Evolutionary conservation across 805 yeast genomes (phyloP), one percentile per base, ranked within the genome.

Genomic region (Candida easanensis): DNA sequence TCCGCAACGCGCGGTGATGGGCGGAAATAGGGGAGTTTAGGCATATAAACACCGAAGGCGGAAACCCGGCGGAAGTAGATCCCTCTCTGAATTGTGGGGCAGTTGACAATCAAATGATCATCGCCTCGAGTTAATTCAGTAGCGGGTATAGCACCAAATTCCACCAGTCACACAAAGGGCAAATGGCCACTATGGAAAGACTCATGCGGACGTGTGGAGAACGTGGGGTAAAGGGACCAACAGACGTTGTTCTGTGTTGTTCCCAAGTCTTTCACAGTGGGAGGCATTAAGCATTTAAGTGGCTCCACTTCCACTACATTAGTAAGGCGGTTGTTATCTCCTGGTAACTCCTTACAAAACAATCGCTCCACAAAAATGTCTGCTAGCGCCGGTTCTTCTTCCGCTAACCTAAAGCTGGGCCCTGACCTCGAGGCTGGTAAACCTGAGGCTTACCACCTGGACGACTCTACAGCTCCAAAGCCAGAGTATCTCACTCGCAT

Each of bases 341-440:
- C 25, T 22, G 7, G 25, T 22, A 22, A 22, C 20, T 21, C 25
- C 25, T 33, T 20, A 13, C 25, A 10, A 33, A 33, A 5, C n/a
- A 17, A 18, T 6, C 5, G 16, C 7, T 15, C 34, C 11, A 16
- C 21, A 16, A 16, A 18, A 7, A 34, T 34, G 37, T 34, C 37
- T 16, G 16, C 27, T 5, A 34, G 26, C 9, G 17, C 30, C 16
- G 37, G 37, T n/a, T 34, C 37, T n/a, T n/a, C 37, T 6, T 21
- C 37, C 16, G 31, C 28, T 28, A 34, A 23, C 22, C n/a, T 16
- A 16, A 34, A 21, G 14, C 17, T 21, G 27, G 28, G 27, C 28
- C 37, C 19, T 14, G 37, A 34, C 19, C 37, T 34, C 19, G 37
- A 34, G 19, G 21, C 37, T 9, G 23, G 37, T 16, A 34, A 34